These are phyloP conservation scores for Trichoderma oligosporum DNA, from an alignment of 2,329 filamentous ascomycete genomes.

Conservation along the genomic window DNA sequence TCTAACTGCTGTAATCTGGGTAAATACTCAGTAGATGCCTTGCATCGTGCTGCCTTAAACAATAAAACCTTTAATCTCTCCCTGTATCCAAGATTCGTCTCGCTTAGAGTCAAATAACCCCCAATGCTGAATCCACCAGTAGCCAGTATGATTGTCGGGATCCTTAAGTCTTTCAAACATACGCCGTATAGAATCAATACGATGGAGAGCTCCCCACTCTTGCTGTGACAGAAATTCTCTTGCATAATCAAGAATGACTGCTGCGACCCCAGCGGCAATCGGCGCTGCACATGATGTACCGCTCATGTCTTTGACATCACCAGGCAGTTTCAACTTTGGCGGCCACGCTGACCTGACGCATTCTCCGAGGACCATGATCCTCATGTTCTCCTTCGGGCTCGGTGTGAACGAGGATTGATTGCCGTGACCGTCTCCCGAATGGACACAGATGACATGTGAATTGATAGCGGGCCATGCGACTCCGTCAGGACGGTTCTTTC, in stretches of 20 bases:
- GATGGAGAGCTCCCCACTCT: background rate
- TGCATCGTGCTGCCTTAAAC: background rate
- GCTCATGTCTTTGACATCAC: background rate
- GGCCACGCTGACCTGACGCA: background rate
- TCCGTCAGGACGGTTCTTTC: background rate
- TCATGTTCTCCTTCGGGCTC: background rate
- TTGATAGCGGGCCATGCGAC: background rate
- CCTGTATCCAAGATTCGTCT: background rate
- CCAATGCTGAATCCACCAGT: background rate
- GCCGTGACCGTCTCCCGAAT: background rate
- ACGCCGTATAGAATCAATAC: background rate
- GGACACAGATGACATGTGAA: background rate
- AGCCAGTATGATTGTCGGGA: background rate
- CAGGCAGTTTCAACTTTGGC: background rate
- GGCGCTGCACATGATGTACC: background rate
- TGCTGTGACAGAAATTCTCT: background rate
- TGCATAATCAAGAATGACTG: background rate
- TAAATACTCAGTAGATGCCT: background rate
- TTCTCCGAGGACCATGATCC: background rate
- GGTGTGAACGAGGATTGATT: background rate
- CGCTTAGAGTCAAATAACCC: background rate
- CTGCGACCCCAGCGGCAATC: background rate
- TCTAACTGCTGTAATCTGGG: too few relatives aligned
- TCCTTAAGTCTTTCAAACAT: background rate
- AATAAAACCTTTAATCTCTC: background rate